Conservation (phyloP, 2,329 filamentous ascomycete species). For the Boeremia exigua region DNA sequence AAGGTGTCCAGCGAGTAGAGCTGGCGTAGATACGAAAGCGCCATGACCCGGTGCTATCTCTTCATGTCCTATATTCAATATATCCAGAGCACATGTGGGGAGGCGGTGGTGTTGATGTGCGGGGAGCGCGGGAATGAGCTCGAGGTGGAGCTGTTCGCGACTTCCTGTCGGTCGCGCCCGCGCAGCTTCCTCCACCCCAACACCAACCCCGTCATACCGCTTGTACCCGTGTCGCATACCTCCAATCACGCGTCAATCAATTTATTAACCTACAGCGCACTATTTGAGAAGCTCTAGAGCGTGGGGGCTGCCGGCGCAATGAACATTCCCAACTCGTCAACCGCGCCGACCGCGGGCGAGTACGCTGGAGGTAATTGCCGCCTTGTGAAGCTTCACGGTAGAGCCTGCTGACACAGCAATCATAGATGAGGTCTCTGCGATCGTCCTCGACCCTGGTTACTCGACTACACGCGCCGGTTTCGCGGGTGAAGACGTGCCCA, state of each 20-base stretch:
- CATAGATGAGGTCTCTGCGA: slow-evolving; percentile 92
- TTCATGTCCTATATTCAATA: slow-evolving; percentile 23
- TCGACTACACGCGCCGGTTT: slow-evolving; percentile 92
- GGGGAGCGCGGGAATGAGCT: slow-evolving; percentile 20
- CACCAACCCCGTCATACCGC: slow-evolving; percentile 25
- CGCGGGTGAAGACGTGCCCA: slow-evolving; percentile 95
- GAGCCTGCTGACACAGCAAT: slow-evolving; percentile 18
- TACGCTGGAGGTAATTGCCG: slow-evolving; percentile 52
- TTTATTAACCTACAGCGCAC: neutral
- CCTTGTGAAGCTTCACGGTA: slow-evolving; percentile 4
- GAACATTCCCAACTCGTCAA: slow-evolving; percentile 47
- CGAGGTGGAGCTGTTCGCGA: slow-evolving; percentile 20
- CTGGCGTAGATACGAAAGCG: slow-evolving; percentile 56
- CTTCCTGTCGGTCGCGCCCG: slow-evolving; percentile 5
- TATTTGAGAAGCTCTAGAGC: neutral
- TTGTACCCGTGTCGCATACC: slow-evolving; percentile 2
- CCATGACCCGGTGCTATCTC: slow-evolving; percentile 37
- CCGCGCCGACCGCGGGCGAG: slow-evolving; percentile 51
- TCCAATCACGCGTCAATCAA: slow-evolving; percentile 37
- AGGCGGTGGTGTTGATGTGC: slow-evolving; percentile 11
- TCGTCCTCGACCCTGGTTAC: slow-evolving; percentile 95
- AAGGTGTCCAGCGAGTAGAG: slow-evolving; percentile 71
- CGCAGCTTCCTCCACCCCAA: slow-evolving; percentile 33
- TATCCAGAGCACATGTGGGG: slow-evolving; percentile 11
- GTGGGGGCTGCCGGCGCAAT: slow-evolving; percentile 31